Percentiles rank a stretch among this genome's conserved stretches.
Evolutionary conservation across 2,329 filamentous ascomycete genomes (phyloP).

Genomic region (Pseudogymnoascus sp.): DNA sequence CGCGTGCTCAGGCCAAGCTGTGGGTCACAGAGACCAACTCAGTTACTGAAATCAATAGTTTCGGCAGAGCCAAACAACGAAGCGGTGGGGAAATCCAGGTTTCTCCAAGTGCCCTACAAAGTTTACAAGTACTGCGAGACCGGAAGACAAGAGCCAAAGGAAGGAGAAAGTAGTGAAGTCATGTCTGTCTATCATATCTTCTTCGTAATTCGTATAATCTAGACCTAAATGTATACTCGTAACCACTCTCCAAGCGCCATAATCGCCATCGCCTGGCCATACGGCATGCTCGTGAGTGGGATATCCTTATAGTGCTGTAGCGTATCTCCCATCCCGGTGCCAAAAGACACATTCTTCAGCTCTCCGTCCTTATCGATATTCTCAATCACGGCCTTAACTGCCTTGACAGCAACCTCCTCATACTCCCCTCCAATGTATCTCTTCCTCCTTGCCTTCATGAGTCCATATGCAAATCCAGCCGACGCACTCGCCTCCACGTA

Average conservation of each 20-base stretch:
- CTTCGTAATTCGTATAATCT: slow-evolving; percentile 1
- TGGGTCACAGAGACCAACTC: not conserved
- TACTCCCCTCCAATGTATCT: slow-evolving; percentile 60
- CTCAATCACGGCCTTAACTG: slow-evolving; percentile 58
- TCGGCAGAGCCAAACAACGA: too few species aligned
- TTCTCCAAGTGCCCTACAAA: not conserved
- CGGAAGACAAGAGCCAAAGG: not conserved
- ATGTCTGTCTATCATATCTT: not conserved
- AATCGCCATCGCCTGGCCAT: slow-evolving; percentile 78
- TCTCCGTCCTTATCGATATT: slow-evolving; percentile 63
- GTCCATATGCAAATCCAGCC: slow-evolving; percentile 73
- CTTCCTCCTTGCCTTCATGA: slow-evolving; percentile 66
- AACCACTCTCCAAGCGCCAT: slow-evolving; percentile 72
- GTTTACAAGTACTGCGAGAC: not conserved
- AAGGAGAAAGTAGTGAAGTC: not conserved
- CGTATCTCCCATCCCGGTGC: slow-evolving; percentile 67
- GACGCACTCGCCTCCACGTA: slow-evolving; percentile 73
- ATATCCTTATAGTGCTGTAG: slow-evolving; percentile 75
- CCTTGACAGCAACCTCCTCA: slow-evolving; percentile 54
- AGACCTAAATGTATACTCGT: slow-evolving; percentile 44
- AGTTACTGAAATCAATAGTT: too few species aligned
- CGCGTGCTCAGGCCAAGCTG: not conserved
- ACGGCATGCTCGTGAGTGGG: slow-evolving; percentile 71
- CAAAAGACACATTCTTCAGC: slow-evolving; percentile 67
- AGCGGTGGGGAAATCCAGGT: not conserved